Evolutionary conservation across 2,329 filamentous ascomycete genomes (phyloP).

Genomic region (Dendrostoma leiphaemia): DNA sequence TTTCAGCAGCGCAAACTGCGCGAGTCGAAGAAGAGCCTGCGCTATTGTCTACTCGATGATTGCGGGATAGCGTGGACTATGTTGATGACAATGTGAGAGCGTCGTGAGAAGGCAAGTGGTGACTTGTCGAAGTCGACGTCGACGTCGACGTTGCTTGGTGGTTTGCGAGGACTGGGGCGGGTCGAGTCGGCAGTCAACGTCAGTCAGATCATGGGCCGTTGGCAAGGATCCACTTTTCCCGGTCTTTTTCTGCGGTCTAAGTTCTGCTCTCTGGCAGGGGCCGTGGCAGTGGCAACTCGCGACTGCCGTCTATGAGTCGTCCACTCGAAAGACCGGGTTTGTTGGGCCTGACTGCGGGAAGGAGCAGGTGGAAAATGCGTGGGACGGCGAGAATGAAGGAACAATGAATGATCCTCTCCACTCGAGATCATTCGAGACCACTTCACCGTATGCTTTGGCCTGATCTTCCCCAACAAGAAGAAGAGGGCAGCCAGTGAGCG

Average conservation of each 20-base stretch:
- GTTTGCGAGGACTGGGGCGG: neutral
- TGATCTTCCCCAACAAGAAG: slow-evolving; percentile 5
- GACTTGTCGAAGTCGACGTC: too few relatives aligned
- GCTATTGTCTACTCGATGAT: neutral
- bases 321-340: neutral
- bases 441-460: neutral
- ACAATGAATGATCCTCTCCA: neutral
- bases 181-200: slow-evolving; percentile 4
- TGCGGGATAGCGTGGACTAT: neutral
- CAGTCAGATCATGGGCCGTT: too few relatives aligned
- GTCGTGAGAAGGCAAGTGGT: too few relatives aligned
- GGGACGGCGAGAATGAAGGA: neutral
- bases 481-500: neutral
- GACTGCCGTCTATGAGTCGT: slow-evolving; percentile 5
- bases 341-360: neutral
- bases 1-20: slow-evolving; percentile 15
- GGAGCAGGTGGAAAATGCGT: neutral
- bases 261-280: too few relatives aligned
- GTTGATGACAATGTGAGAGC: neutral
- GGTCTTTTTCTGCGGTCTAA: too few relatives aligned
- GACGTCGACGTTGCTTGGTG: neutral
- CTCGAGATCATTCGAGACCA: neutral
- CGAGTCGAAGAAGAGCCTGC: neutral
- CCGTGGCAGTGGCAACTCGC: neutral
- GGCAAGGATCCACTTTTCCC: too few relatives aligned